Percentiles rank a stretch among this genome's conserved stretches.
These are phyloP conservation scores for Talaromyces sp. DNA, from an alignment of 2,329 filamentous ascomycete genomes.

Conservation along the genomic window DNA sequence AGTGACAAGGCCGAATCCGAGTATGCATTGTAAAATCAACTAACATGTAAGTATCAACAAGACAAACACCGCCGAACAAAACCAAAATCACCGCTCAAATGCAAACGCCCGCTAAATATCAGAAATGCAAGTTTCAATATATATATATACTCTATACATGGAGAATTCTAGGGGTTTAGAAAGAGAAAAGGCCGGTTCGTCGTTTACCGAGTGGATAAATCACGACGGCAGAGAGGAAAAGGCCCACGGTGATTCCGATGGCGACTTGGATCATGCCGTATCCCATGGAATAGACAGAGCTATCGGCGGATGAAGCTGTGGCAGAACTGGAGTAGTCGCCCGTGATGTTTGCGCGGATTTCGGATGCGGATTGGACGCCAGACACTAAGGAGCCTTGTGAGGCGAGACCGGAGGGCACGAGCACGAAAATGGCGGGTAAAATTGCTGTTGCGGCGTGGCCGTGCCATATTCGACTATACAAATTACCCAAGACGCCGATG, in stretches of 20 bases:
- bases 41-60: background rate
- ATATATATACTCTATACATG: background rate
- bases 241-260: slow-evolving; percentile 49
- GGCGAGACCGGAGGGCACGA: slow-evolving; percentile 60
- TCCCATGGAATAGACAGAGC: slow-evolving; percentile 44
- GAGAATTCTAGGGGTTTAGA: slow-evolving; percentile 25
- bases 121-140: background rate
- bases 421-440: slow-evolving; percentile 79
- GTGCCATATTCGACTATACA: slow-evolving; percentile 71
- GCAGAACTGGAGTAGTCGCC: slow-evolving; percentile 33
- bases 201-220: slow-evolving; percentile 49
- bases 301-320: slow-evolving; percentile 43
- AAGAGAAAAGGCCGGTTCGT: slow-evolving; percentile 49
- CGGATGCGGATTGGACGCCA: slow-evolving; percentile 57
- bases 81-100: background rate
- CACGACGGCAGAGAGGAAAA: slow-evolving; percentile 48
- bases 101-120: background rate
- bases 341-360: slow-evolving; percentile 40
- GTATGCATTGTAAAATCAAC: background rate
- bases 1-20: background rate
- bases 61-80: background rate
- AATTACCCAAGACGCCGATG: slow-evolving; percentile 74
- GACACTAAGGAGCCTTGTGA: slow-evolving; percentile 57
- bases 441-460: slow-evolving; percentile 81
- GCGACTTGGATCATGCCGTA: slow-evolving; percentile 51